phyloP scores from a whole-genome alignment of 352 stramenopile genomes.

The Nannochloropsis limnetica region DNA sequence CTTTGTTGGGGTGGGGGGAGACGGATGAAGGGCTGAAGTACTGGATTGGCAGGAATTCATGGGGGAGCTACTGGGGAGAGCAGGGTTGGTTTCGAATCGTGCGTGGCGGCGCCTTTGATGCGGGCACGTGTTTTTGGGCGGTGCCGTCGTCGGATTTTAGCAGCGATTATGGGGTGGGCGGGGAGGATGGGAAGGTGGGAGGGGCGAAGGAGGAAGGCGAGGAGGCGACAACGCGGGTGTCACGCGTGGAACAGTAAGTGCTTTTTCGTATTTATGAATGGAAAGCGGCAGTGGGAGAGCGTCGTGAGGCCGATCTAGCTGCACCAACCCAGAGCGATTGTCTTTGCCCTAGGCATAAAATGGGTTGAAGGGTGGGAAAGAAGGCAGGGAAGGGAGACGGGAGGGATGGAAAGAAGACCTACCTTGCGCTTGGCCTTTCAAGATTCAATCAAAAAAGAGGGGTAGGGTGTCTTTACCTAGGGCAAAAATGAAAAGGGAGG shows the following conservation, averaged over 20 bases:
- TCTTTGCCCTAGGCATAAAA: no score
- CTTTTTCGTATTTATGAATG: neutral
- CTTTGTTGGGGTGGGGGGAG: slow-evolving; percentile 84
- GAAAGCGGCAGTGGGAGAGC: no score
- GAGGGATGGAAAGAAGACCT: neutral
- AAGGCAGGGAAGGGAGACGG: neutral
- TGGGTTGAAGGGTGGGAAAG: no score
- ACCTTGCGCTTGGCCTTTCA: no score
- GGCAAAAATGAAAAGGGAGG: neutral
- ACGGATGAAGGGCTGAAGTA: slow-evolving; percentile 59
- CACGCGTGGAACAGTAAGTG: neutral
- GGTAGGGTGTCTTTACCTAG: neutral
- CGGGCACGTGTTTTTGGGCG: slow-evolving; percentile 10
- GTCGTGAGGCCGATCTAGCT: neutral
- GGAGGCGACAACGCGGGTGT: neutral
- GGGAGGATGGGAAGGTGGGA: neutral
- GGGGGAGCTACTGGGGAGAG: slow-evolving; percentile 79
- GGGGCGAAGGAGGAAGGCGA: neutral
- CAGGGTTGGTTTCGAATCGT: slow-evolving; percentile 69
- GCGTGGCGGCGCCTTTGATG: slow-evolving; percentile 38
- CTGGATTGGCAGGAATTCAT: slow-evolving; percentile 80
- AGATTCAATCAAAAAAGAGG: no score
- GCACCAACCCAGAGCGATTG: no score
- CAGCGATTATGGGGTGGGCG: neutral
- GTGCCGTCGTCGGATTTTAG: slow-evolving; percentile 1